Evolutionary conservation across 2,329 filamentous ascomycete genomes (phyloP), one percentile per base, ranked within the genome.

Genomic region (Ophiostoma montium): DNA sequence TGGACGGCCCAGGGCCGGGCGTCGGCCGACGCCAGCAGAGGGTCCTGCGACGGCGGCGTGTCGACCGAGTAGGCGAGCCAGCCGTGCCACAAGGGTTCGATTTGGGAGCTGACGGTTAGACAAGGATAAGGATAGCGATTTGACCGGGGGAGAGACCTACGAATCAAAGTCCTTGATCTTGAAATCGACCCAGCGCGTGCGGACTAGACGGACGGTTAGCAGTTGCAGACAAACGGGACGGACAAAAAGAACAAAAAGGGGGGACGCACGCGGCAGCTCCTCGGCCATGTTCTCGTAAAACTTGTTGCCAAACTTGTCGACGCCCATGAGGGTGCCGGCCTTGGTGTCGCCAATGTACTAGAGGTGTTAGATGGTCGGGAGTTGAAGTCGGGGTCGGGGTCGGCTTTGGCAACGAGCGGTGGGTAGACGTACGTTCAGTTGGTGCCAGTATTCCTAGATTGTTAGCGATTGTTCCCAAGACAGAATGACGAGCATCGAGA

Each of bases 141-240:
- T 13, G 15, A 18, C 13, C 12, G 23, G 23, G 21, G 35, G 16
- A 38, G 15, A 42, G 23, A 60, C 78, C 59, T 72, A 84, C 77
- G 85, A 72, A 60, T 92, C 85, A 63, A 75, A 85, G 66, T 96
- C 87, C 60, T 86, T 74, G 66, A 85, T 76, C 70, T 87, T 90
- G 75, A 94, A 98, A 68, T 96, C 89, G 56, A 98, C 86, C 92
- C 94, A 98, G 74, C 89, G 80, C 59, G 88, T 95, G 62, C 90
- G 84, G 60, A 95, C 88, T 92, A 27, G 59, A n/a, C 7, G 49
- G 46, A 16, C 31, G 18, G 47, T 51, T n/a, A 49, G 46, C 16
- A 13, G 16, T 3, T 16, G 16, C 32, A 15, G 8, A 38, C 10
- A 15, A n/a, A 10, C 7, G n/a, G 19, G 16, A 30, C 18, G 16